These are phyloP conservation scores for Gracilariopsis chorda DNA, from an alignment of 23 red algal species.

Conservation along the genomic window DNA sequence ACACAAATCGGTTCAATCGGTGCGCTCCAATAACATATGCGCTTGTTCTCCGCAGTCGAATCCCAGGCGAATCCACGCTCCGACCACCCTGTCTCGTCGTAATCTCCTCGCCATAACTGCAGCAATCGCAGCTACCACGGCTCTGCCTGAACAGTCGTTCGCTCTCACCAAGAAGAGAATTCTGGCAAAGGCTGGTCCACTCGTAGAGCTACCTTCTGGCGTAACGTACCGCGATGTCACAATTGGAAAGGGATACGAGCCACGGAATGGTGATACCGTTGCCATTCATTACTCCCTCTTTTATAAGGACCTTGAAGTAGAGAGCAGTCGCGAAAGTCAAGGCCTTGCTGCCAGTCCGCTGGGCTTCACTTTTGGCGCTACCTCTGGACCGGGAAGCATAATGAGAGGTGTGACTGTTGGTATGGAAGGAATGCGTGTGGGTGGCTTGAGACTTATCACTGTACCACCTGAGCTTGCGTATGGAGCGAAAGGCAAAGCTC, in stretches of 20 bases:
- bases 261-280: conserved; percentile 65
- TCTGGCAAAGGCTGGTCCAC: conserved; percentile 52
- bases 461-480: conserved; percentile 77
- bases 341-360: conserved; percentile 76
- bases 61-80: too few species aligned
- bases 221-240: conserved; percentile 74
- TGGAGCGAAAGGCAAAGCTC: conserved; percentile 60
- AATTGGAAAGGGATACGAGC: conserved; percentile 64
- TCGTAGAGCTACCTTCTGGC: conserved; percentile 35
- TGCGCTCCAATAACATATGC: too few species aligned
- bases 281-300: conserved; percentile 84
- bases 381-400: conserved; percentile 55
- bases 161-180: conserved; percentile 77
- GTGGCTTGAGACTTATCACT: conserved; percentile 76
- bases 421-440: conserved; percentile 91
- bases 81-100: conserved; percentile 1
- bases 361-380: conserved; percentile 77
- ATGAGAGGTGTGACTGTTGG: conserved; percentile 69
- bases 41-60: too few species aligned
- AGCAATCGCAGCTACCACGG: not conserved
- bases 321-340: conserved; percentile 74
- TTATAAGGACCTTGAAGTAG: conserved; percentile 77
- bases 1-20: too few species aligned
- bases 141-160: not conserved
- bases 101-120: conserved; percentile 1